Base-by-base conservation (phyloP, 805 yeast species). In the Wickerhamomyces tratensis region DNA sequence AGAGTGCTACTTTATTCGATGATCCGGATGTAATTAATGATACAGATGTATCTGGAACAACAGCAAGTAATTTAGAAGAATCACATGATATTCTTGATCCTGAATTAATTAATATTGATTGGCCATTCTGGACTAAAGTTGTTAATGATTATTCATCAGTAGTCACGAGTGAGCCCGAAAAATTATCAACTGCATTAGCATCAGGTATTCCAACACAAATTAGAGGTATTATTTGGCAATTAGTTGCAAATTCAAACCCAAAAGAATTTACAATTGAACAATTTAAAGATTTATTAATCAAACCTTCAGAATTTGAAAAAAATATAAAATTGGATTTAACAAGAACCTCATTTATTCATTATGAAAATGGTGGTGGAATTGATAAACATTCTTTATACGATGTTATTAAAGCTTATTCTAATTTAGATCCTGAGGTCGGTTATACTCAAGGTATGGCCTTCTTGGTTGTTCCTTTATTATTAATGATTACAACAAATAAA, bases 391-490 rank as follows among this genome's bases (percentile, higher is more conserved):
- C 86, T 40, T 65, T 93, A 33, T 84, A 69, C 55, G 77, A 79
- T 43, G 80, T 93, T 29, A 74, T 93, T 47, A 85, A 84, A 55
- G 89, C 88, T 0, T 93, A 91, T 64, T 78, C 93, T 25, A 64
- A 86, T 39, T 82, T 76, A 58, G 98, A 93, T 59, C 79, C 84
- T 1, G 97, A 89, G 41, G 96, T 93, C 40, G 98, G 98, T 0
- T 93, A 93, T 56, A 93, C 97, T 2, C 98, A 93, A 62, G 98
- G 98, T 7, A 88, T 93, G 96, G 95, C 95, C 2, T 93, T 93
- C 56, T 77, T 93, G 37, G 76, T 86, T 0, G 87, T 87, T 6
- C 97, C 98, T 3, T 62, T 93, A 39, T 66, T 88, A 38, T 69
- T 89, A 67, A 86, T 86, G 51, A 75, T 87, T 79, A 72, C 67